A percentile compares a stretch with the other conserved stretches of the same genome.
These are phyloP conservation scores for Rhizopogon rudus DNA, from an alignment of 768 basidiomycete species.

Conservation along the genomic window DNA sequence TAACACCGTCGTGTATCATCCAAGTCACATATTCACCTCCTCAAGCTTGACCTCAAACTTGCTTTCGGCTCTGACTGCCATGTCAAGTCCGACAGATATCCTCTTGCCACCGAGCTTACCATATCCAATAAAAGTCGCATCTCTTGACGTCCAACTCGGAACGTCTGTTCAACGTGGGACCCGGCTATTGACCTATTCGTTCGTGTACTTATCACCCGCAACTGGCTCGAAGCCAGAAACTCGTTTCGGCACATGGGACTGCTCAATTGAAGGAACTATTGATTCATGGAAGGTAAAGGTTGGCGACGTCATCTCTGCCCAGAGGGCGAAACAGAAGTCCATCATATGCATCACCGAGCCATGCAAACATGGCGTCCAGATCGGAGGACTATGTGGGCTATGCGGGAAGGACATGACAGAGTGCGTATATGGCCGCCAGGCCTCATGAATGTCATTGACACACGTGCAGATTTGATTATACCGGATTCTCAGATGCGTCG, in stretches of 20 bases:
- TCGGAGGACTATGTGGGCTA: slow-evolving; percentile 86
- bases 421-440: slow-evolving; percentile 39
- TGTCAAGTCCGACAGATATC: slow-evolving; percentile 67
- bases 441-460: slow-evolving; percentile 8
- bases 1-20: not conserved
- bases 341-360: slow-evolving; percentile 75
- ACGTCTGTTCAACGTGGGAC: slow-evolving; percentile 61
- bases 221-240: slow-evolving; percentile 52
- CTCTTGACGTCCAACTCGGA: slow-evolving; percentile 48
- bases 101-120: slow-evolving; percentile 74
- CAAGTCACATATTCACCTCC: not conserved
- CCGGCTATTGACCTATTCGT: slow-evolving; percentile 81
- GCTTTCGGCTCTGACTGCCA: slow-evolving; percentile 16
- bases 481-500: slow-evolving; percentile 80
- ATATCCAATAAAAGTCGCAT: slow-evolving; percentile 80
- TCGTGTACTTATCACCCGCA: slow-evolving; percentile 47
- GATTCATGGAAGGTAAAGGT: slow-evolving; percentile 62
- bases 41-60: not conserved
- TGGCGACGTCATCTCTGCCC: slow-evolving; percentile 59
- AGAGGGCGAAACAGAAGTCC: slow-evolving; percentile 53
- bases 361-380: slow-evolving; percentile 94
- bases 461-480: slow-evolving; percentile 66
- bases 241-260: slow-evolving; percentile 90
- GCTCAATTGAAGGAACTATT: slow-evolving; percentile 75
- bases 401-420: slow-evolving; percentile 95